Evolutionary conservation across 169 alveolate species (phyloP).

Genomic region (Eimeria zaria): DNA sequence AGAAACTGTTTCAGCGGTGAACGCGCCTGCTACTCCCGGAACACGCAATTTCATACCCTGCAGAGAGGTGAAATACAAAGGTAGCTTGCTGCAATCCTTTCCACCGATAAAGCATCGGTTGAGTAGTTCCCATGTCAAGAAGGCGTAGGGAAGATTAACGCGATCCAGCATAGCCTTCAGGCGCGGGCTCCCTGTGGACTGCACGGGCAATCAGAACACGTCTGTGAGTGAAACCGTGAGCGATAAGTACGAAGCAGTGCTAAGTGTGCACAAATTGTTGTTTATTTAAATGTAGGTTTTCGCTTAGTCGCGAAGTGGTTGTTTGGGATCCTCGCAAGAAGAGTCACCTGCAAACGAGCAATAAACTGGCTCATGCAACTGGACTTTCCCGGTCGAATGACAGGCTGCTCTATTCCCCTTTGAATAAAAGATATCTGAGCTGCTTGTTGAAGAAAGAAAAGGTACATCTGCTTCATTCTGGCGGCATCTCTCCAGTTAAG

Average conservation of each 20-base stretch:
- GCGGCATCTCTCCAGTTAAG: constrained; percentile 42
- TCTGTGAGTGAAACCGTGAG: neutral
- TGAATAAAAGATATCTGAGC: constrained; percentile 7
- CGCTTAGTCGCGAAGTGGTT: neutral
- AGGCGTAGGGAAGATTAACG: constrained; percentile 21
- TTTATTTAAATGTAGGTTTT: neutral
- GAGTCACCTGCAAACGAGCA: constrained; percentile 42
- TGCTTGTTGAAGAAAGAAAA: constrained; percentile 43
- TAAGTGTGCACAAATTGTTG: neutral
- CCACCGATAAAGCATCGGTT: neutral
- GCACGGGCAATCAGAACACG: neutral
- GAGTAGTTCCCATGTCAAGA: constrained; percentile 52
- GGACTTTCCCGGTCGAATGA: constrained; percentile 14
- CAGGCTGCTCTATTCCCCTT: constrained; percentile 4
- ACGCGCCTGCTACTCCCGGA: neutral
- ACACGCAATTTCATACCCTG: neutral
- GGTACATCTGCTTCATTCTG: constrained; percentile 69
- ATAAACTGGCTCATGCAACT: constrained; percentile 77
- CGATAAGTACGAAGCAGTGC: neutral
- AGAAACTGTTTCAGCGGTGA: neutral
- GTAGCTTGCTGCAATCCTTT: constrained; percentile 16
- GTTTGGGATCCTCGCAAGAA: neutral
- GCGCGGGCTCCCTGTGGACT: constrained; percentile 69
- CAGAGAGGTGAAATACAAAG: constrained; percentile 46
- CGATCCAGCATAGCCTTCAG: constrained; percentile 66